Evolutionary conservation across 208 protist genomes (phyloP).

Genomic region (Acanthamoeba sp.): DNA sequence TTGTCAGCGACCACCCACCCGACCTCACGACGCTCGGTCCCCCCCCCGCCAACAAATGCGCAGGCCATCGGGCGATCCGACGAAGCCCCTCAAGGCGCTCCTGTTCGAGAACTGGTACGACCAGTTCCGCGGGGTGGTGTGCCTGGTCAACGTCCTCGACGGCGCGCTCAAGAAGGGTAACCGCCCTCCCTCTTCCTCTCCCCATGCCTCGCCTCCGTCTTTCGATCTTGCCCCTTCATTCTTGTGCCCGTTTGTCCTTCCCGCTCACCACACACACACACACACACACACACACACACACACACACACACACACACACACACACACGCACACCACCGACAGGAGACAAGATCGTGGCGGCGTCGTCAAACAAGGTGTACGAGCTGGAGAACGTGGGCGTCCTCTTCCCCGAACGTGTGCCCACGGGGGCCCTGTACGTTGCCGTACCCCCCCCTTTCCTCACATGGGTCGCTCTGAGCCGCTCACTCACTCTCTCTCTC

Average conservation of each 20-base stretch:
- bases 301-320: no score
- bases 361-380: slow-evolving; percentile 79
- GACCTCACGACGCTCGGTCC: background rate
- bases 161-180: slow-evolving; percentile 92
- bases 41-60: background rate
- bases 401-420: slow-evolving; percentile 94
- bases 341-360: slow-evolving; percentile 80
- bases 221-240: no score
- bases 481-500: no score
- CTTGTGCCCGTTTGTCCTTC: background rate
- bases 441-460: background rate
- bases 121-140: slow-evolving; percentile 94
- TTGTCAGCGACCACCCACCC: no score
- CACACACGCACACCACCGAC: background rate
- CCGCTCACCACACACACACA: no score
- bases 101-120: slow-evolving; percentile 97
- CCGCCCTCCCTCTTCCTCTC: background rate
- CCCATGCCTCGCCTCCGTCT: no score
- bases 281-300: no score
- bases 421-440: slow-evolving; percentile 85
- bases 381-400: slow-evolving; percentile 96
- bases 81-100: slow-evolving; percentile 94
- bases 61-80: slow-evolving; percentile 84
- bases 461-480: background rate
- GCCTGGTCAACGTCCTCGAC: slow-evolving; percentile 90